These are phyloP conservation scores for Ustilago trichophora DNA, from an alignment of 1,284 basidiomycete genomes.

Conservation along the genomic window DNA sequence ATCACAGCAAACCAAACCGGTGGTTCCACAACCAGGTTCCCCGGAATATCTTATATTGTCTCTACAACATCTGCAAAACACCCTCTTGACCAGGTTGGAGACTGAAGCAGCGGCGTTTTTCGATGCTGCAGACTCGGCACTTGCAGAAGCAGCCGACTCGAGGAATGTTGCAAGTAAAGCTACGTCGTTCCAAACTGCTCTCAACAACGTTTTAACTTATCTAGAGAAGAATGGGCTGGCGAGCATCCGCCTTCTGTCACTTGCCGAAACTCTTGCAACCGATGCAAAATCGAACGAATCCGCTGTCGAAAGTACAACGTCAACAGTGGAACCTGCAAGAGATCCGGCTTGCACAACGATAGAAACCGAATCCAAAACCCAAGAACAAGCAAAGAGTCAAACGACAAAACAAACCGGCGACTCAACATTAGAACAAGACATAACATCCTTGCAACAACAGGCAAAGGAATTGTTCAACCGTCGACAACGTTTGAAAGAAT, in stretches of 20 bases:
- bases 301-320: no score
- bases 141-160: constrained; percentile 5
- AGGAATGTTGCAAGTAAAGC: constrained; percentile 12
- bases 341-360: no score
- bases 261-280: not conserved
- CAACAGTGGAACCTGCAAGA: no score
- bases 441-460: constrained; percentile 27
- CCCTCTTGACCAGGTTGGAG: constrained; percentile 22
- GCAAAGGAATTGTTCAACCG: constrained; percentile 32
- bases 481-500: constrained; percentile 29
- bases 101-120: constrained; percentile 30
- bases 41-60: constrained; percentile 18
- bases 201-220: constrained; percentile 7
- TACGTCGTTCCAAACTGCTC: constrained; percentile 1
- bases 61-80: constrained; percentile 15
- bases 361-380: no score
- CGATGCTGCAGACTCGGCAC: constrained; percentile 19
- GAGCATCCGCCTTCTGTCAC: constrained; percentile 13
- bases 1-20: not conserved
- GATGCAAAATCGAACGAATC: not conserved
- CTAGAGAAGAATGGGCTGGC: constrained; percentile 40
- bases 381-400: not conserved
- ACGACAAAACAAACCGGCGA: not conserved
- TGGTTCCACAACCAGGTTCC: constrained; percentile 17
- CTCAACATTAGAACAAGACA: not conserved